Evolutionary conservation across 495 filamentous ascomycete species (phyloP), one percentile per base, ranked within the genome.

Genomic region (Durotheca rogersii): DNA sequence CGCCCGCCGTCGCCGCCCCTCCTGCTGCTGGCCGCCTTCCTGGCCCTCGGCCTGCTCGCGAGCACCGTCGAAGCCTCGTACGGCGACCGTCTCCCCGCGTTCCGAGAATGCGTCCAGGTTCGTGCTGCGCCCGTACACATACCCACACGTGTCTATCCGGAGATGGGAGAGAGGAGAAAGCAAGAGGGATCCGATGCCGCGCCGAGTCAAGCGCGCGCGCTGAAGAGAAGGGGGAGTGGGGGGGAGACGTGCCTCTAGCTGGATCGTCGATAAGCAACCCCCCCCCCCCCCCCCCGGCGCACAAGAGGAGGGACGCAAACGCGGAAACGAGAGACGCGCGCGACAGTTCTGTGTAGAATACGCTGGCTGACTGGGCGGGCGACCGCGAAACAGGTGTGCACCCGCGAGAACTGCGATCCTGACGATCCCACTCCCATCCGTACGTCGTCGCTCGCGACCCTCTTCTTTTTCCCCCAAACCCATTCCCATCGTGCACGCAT

Each of bases 21-120:
- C 23, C 23, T 39, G 19, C 31, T 53, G 39, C 44, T 52, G 48
- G 43, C 41, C 9, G 15, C 49, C 53, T 25, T 42, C 34, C 29
- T 40, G 21, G 37, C 9, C 41, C 17, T 45, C 38, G 62, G 58
- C 52, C 40, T 55, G 46, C 46, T 62, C 35, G 54, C 58, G 34
- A 32, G 34, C 29, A 67, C 72, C 27, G 81, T 74, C 5, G 67
- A 70, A 21, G 93, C 90, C 18, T 96, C 90, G 12, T 58, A 84
- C 36, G 93, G 93, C 46, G 93, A 98, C 67, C 80, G 83, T 38
- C 75, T 96, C 34, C 89, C 89, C 9, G 92, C 96, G 58, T 98
- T 98, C 67, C 79, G 74, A 60, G 78, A 89, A 70, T 98, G 93
- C 69, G 84, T 98, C 40, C 64, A 89, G 77, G 92, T 95, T 45